phyloP scores from a whole-genome alignment of 2,329 filamentous ascomycete genomes.

The Furcasterigmium furcatum region DNA sequence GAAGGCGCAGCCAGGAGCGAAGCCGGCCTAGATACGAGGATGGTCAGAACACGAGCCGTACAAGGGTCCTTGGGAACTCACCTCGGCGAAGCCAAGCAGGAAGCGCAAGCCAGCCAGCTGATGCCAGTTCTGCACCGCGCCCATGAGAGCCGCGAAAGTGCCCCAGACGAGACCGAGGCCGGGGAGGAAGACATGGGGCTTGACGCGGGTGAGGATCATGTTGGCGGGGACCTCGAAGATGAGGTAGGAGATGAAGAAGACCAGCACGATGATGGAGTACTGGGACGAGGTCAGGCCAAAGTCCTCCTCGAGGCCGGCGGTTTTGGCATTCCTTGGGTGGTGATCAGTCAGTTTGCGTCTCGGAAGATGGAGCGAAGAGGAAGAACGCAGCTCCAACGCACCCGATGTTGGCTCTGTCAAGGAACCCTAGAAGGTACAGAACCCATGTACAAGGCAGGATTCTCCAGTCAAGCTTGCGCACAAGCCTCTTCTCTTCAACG shows the following conservation, averaged over 20 bases:
- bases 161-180: conserved; percentile 18
- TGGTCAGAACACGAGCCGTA: too few species aligned
- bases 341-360: not conserved
- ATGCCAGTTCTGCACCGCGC: conserved; percentile 15
- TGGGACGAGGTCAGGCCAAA: conserved; percentile 13
- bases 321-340: conserved; percentile 16
- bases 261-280: conserved; percentile 21
- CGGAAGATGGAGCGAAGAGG: too few species aligned
- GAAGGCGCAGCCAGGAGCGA: conserved; percentile 18
- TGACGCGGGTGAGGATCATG: conserved; percentile 13
- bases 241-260: conserved; percentile 21
- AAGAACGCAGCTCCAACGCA: too few species aligned
- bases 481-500: conserved; percentile 10
- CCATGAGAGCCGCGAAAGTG: conserved; percentile 16
- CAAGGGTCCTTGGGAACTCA: too few species aligned
- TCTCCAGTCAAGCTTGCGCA: conserved; percentile 9
- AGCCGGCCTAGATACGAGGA: conserved; percentile 14
- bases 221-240: not conserved
- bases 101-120: conserved; percentile 16
- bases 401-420: conserved; percentile 17
- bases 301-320: conserved; percentile 15
- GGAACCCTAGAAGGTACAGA: conserved; percentile 15
- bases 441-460: conserved; percentile 14
- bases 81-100: conserved; percentile 16
- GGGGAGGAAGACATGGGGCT: conserved; percentile 17